Evolutionary conservation across 2,329 filamentous ascomycete genomes (phyloP).

Genomic region (Aspergillus terreus): DNA sequence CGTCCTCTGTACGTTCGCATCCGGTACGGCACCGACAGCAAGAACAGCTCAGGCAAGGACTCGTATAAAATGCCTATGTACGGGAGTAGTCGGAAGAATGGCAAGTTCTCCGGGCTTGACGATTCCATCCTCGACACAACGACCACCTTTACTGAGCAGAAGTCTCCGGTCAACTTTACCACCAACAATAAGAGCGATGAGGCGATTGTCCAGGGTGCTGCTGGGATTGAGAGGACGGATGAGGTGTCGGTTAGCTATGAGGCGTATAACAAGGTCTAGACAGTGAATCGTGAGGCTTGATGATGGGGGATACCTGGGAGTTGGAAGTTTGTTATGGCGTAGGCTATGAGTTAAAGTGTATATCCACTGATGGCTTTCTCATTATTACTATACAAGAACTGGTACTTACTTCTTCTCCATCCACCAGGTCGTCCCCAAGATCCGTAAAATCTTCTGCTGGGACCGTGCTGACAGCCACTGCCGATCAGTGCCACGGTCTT

Average conservation of each 20-base stretch:
- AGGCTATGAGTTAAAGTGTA: too few species aligned
- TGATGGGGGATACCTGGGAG: too few species aligned
- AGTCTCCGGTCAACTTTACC: background rate
- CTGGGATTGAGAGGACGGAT: constrained; percentile 20
- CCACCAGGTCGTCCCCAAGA: too few species aligned
- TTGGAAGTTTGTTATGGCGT: too few species aligned
- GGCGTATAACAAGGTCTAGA: background rate
- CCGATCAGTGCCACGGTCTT: too few species aligned
- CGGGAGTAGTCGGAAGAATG: constrained; percentile 12
- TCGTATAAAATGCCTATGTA: constrained; percentile 21
- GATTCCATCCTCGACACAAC: background rate
- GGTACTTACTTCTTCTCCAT: too few species aligned
- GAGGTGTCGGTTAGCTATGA: constrained; percentile 14
- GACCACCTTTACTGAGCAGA: background rate
- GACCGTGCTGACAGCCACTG: too few species aligned
- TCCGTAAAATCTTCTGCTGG: too few species aligned
- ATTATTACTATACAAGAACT: too few species aligned
- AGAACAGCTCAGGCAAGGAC: constrained; percentile 13
- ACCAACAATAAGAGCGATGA: constrained; percentile 14
- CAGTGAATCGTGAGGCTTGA: too few species aligned
- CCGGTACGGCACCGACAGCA: constrained; percentile 8
- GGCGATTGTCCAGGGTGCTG: constrained; percentile 14
- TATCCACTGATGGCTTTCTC: too few species aligned
- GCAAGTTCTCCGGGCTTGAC: background rate
- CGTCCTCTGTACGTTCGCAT: constrained; percentile 15